phyloP scores from a whole-genome alignment of 176 grass and related monocot species.

The Avena insularis region DNA sequence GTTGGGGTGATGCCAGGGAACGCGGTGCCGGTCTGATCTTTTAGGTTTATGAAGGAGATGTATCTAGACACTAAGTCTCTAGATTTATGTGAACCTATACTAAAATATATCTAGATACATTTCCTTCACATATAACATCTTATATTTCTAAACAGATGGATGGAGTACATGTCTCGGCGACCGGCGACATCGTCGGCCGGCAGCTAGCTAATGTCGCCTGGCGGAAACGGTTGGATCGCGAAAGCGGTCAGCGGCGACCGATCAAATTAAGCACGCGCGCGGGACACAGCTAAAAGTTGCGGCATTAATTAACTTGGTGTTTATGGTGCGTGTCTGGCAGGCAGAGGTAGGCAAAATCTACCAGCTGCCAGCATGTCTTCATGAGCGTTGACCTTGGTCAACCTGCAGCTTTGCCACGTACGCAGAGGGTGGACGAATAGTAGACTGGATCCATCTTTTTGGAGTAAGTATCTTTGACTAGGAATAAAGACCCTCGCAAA shows the following conservation, averaged over 20 bases:
- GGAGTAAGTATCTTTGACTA: too few relatives aligned
- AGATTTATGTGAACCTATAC: too few relatives aligned
- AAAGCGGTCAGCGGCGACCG: neutral
- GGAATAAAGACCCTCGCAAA: too few relatives aligned
- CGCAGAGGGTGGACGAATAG: too few relatives aligned
- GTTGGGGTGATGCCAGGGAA: too few relatives aligned
- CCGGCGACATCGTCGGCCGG: neutral
- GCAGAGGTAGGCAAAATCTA: neutral
- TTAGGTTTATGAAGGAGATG: too few relatives aligned
- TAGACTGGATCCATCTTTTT: too few relatives aligned
- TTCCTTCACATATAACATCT: too few relatives aligned
- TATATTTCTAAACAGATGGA: too few relatives aligned
- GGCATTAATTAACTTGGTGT: neutral
- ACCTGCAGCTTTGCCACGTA: slow-evolving; percentile 10
- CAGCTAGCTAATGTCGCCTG: neutral
- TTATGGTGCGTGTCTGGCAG: neutral
- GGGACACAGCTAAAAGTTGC: neutral
- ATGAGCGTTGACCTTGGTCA: slow-evolving; percentile 31
- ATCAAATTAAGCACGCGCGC: neutral
- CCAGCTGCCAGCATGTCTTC: neutral
- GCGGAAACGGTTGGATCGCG: neutral
- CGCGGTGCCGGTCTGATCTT: neutral
- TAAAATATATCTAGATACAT: too few relatives aligned
- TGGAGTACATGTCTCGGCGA: neutral
- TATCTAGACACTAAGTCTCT: too few relatives aligned